Evolutionary conservation across 345 rosid genomes (phyloP).

Genomic region (Lenwebbia sp.): DNA sequence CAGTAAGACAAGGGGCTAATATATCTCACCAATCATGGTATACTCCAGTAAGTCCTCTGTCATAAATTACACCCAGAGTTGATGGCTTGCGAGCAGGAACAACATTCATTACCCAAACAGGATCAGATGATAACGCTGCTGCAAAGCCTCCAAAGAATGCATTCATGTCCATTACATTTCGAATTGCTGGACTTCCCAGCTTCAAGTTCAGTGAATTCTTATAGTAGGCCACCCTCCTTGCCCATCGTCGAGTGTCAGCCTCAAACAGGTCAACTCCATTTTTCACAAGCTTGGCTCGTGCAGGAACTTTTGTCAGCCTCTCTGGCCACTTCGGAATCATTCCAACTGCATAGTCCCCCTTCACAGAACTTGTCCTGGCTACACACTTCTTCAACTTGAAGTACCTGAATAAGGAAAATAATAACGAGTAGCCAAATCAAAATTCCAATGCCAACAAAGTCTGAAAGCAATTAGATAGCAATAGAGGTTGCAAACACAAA

Average conservation of each 20-base stretch:
- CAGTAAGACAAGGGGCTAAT: not conserved
- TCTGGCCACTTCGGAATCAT: slow-evolving; percentile 69
- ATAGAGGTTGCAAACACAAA: not conserved
- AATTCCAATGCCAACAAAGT: not conserved
- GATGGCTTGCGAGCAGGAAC: slow-evolving; percentile 73
- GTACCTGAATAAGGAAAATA: slow-evolving; percentile 48
- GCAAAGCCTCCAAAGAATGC: slow-evolving; percentile 95
- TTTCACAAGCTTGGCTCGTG: slow-evolving; percentile 59
- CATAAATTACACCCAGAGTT: slow-evolving; percentile 69
- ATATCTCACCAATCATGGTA: slow-evolving; percentile 23
- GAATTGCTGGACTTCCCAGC: slow-evolving; percentile 65
- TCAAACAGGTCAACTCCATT: slow-evolving; percentile 83
- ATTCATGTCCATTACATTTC: slow-evolving; percentile 95
- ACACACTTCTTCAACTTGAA: slow-evolving; percentile 69
- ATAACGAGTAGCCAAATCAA: not conserved
- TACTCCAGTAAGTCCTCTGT: slow-evolving; percentile 86
- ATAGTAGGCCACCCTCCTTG: slow-evolving; percentile 78
- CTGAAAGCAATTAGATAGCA: not conserved
- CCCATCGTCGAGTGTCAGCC: slow-evolving; percentile 88
- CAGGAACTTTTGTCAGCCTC: slow-evolving; percentile 62
- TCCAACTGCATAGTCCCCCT: slow-evolving; percentile 65
- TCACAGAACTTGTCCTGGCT: slow-evolving; percentile 42
- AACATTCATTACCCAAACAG: slow-evolving; percentile 96
- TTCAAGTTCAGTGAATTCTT: slow-evolving; percentile 50
- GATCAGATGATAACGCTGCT: slow-evolving; percentile 66